Evolutionary conservation across 306 rosid species (phyloP), one percentile per base, ranked within the genome.

Genomic region (Cucurbita maxima): DNA sequence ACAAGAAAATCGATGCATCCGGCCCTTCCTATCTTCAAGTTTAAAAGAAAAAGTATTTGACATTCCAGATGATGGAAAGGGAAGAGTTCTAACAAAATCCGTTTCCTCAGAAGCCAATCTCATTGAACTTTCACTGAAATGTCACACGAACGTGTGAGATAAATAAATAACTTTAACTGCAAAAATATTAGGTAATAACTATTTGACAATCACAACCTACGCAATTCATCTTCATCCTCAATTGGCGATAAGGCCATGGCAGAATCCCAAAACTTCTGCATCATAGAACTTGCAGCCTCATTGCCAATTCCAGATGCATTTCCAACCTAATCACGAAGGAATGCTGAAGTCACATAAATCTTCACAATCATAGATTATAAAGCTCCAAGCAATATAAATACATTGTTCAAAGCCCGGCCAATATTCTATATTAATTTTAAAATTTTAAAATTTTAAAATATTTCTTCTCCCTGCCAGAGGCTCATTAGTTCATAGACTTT

Each of bases 201-300:
- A 48, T 63, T 80, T 62, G 51, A 56, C 8, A 58, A 72, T 38
- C 52, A 66, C 37, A 78, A 89, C 99, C 99, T 95, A 56, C 76
- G 88, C 37, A 85, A 77, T 14, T 95, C 97, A 4, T 91, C 99
- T 0, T 91, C 96, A 2, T 91, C 96, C 1, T 85, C 89, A 77
- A 79, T 79, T 54, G 91, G 73, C 75, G 77, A 64, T 6, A 87
- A 85, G 74, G 96, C 82, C 96, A 95, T 85, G 79, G 99, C 96
- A 15, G 99, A 95, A 81, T 95, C 97, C 99, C 97, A 95, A 78
- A 95, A 89, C 74, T 87, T 91, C 76, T 95, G 97, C 83, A 95
- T 89, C 96, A 91, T 81, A 67, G 85, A 71, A 82, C 70, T 87
- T 64, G 99, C 76, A 30, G 91, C 87, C 82, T 89, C 97, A 77